Conservation (phyloP, 192 early-diverging fungal species). For the Allomyces arbusculus region DNA sequence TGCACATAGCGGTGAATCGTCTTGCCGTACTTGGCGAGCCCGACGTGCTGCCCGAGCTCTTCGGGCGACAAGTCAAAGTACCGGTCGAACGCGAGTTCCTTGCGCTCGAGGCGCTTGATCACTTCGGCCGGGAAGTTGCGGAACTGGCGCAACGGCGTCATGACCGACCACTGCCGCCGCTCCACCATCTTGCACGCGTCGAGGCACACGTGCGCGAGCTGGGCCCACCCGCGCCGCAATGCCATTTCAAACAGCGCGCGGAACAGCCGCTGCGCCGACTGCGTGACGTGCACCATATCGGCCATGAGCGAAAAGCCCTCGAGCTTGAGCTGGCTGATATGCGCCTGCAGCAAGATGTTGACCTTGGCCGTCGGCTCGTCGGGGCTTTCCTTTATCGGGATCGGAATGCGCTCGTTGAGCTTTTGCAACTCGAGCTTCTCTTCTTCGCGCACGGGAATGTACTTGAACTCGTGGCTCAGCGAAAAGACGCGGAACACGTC, state of each 20-base stretch:
- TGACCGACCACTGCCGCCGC: conserved; percentile 73
- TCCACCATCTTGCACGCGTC: conserved; percentile 97
- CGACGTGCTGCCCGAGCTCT: conserved; percentile 79
- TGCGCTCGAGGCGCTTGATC: conserved; percentile 72
- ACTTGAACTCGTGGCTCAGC: conserved; percentile 76
- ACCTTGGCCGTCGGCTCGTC: conserved; percentile 87
- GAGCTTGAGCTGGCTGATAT: conserved; percentile 84
- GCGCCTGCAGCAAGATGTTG: conserved; percentile 77
- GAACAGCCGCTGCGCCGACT: conserved; percentile 78
- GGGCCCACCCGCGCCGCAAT: conserved; percentile 81
- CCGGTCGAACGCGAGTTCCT: conserved; percentile 85
- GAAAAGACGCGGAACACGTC: conserved; percentile 82
- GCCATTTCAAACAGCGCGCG: conserved; percentile 96
- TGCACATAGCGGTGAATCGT: conserved; percentile 75
- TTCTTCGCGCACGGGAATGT: conserved; percentile 81
- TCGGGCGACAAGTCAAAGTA: conserved; percentile 81
- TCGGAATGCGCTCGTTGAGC: conserved; percentile 75
- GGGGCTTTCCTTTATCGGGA: conserved; percentile 80
- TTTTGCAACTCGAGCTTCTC: conserved; percentile 81
- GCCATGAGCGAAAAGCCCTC: conserved; percentile 87
- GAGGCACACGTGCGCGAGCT: conserved; percentile 64
- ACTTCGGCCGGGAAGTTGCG: conserved; percentile 53
- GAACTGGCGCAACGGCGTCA: conserved; percentile 92
- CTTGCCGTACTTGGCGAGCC: conserved; percentile 71
- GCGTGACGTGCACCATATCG: conserved; percentile 98